Evolutionary conservation across 2,329 filamentous ascomycete genomes (phyloP), one percentile per base, ranked within the genome.

Genomic region (Daldinia sp.): DNA sequence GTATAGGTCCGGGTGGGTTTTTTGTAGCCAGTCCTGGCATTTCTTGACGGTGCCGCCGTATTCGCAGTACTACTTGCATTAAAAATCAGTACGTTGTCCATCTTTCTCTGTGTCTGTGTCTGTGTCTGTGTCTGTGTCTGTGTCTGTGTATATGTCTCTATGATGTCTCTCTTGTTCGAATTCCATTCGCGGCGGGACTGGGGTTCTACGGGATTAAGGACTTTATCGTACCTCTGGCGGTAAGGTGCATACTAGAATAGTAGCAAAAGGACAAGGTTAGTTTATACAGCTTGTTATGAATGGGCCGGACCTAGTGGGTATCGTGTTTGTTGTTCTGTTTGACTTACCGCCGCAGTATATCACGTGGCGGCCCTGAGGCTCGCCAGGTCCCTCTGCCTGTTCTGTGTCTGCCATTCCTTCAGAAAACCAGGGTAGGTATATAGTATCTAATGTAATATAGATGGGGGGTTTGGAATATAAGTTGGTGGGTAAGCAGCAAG

Each of bases 31-130:
- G 80, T 98, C 94, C 81, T 95, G 92, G 84, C 96, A 99, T 84
- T 98, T 99, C 83, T 94, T 97, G 26, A 92, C 91, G 42, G 94
- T 98, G 72, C 94, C 95, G 78, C 96, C 96, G 82, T 98, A 98
- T 83, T 99, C 96, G 85, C 96, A 99, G 84, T 98, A 99, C 96
- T 98, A 83, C 74, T 81, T 77, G 68, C 33, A 23, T 61, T 26
- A 56, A 68, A 60, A 61, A 67, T 74, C 58, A 72, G 73, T 77
- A 66, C 74, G 35, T 41, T 23, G n/a, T 30, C 50, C 23, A 42
- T 23, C 13, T 39, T 2, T 15, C 35, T 39, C 35, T 15, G n/a
- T n/a, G n/a, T n/a, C n/a, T n/a, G n/a, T n/a, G n/a, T 13, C 35
- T 13, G 13, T 20, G 33, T 53, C 18, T 58, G 30, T 60, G 41